phyloP scores from a whole-genome alignment of 2,329 filamentous ascomycete species.

The Xylariomycetidae sp. region DNA sequence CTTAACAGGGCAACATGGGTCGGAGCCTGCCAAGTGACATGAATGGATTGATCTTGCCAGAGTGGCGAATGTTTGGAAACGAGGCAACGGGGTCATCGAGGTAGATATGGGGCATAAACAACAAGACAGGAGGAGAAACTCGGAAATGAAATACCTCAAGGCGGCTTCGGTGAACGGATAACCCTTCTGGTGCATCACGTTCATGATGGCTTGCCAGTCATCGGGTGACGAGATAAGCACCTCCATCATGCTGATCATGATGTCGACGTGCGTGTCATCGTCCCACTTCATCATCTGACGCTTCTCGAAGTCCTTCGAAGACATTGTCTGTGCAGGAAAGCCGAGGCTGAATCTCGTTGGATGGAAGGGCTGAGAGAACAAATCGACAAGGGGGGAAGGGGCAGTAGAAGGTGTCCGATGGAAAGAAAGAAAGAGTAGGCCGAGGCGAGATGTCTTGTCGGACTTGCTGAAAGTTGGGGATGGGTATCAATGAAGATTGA shows the following conservation, averaged over 20 bases:
- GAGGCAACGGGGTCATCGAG: neutral
- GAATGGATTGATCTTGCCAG: neutral
- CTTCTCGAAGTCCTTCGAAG: no score
- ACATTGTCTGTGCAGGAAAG: conserved; percentile 1
- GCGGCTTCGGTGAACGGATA: conserved; percentile 22
- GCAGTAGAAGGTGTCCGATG: neutral
- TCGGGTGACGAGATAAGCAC: conserved; percentile 27
- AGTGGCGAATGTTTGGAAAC: neutral
- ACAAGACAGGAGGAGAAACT: neutral
- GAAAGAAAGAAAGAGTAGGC: neutral
- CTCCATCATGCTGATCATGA: conserved; percentile 37
- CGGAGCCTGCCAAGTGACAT: no score
- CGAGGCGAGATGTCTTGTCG: neutral
- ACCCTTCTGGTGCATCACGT: conserved; percentile 18
- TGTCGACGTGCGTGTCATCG: conserved; percentile 36
- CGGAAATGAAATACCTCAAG: conserved; percentile 19
- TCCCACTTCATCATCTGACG: no score
- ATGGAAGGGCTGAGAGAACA: neutral
- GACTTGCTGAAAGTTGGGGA: neutral
- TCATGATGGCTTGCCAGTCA: conserved; percentile 24
- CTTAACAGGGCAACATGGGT: no score
- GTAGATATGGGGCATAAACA: neutral
- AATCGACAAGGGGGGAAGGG: neutral
- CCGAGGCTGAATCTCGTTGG: neutral
- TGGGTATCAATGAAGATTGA: no score